phyloP scores from a whole-genome alignment of 805 yeast species.

The Spathaspora gorwiae region DNA sequence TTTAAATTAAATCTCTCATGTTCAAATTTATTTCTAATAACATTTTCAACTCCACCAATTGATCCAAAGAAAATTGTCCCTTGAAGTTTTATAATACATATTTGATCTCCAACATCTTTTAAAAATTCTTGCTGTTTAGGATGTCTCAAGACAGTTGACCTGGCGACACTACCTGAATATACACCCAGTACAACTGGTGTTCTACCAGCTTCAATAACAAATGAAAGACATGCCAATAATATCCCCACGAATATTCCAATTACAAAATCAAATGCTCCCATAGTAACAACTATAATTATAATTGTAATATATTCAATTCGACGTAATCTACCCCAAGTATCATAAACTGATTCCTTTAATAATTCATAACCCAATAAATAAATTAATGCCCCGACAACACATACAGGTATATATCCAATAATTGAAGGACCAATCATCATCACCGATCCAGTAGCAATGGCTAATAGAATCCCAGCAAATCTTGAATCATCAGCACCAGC shows the following conservation, averaged over 20 bases:
- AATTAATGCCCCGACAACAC: slow-evolving; percentile 92
- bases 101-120: slow-evolving; percentile 83
- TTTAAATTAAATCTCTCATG: slow-evolving; percentile 42
- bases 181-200: slow-evolving; percentile 76
- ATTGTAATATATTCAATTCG: slow-evolving; percentile 81
- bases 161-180: slow-evolving; percentile 81
- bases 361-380: slow-evolving; percentile 88
- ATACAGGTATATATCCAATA: slow-evolving; percentile 91
- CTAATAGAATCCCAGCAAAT: slow-evolving; percentile 84
- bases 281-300: slow-evolving; percentile 78
- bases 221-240: slow-evolving; percentile 86
- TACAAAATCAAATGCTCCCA: slow-evolving; percentile 96
- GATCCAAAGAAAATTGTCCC: slow-evolving; percentile 94
- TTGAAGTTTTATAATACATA: slow-evolving; percentile 78
- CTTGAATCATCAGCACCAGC: slow-evolving; percentile 96
- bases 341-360: slow-evolving; percentile 78
- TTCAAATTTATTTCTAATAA: slow-evolving; percentile 63
- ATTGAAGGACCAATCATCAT: slow-evolving; percentile 88
- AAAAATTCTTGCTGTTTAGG: slow-evolving; percentile 84
- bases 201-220: slow-evolving; percentile 87
- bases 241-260: slow-evolving; percentile 89
- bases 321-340: slow-evolving; percentile 73
- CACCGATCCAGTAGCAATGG: slow-evolving; percentile 71
- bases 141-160: slow-evolving; percentile 89
- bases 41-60: slow-evolving; percentile 82